Conservation (phyloP, 371 early-diverging fungal genomes). For the Mucor lusitanicus region DNA sequence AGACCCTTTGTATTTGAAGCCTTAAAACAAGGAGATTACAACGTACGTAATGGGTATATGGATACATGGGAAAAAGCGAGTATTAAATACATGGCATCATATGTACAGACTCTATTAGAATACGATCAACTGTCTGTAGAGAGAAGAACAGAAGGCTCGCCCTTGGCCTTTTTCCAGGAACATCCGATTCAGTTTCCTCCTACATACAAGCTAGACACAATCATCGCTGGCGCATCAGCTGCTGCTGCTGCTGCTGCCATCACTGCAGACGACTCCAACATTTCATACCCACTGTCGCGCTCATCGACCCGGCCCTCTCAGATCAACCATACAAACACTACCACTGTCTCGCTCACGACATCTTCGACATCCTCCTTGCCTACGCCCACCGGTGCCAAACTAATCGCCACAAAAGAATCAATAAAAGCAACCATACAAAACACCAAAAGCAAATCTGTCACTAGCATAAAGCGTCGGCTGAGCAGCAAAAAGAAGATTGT, state of each 20-base stretch:
- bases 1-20: slow-evolving; percentile 56
- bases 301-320: not conserved
- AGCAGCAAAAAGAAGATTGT: not conserved
- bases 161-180: slow-evolving; percentile 72
- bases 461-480: not conserved
- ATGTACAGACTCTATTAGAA: slow-evolving; percentile 48
- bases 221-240: slow-evolving; percentile 6
- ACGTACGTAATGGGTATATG: slow-evolving; percentile 26
- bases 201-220: slow-evolving; percentile 84
- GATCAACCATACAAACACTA: not conserved
- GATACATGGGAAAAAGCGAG: not conserved
- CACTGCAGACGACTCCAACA: not conserved
- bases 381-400: not conserved
- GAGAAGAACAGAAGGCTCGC: slow-evolving; percentile 38
- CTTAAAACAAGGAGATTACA: slow-evolving; percentile 46
- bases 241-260: not conserved
- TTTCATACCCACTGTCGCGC: not conserved
- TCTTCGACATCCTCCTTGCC: slow-evolving; percentile 18
- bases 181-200: slow-evolving; percentile 83
- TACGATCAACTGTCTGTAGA: slow-evolving; percentile 67
- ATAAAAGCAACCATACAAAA: not conserved
- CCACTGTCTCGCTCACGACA: not conserved
- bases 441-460: slow-evolving; percentile 5
- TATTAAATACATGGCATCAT: not conserved
- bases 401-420: not conserved